These are phyloP conservation scores for Solanum habrochaites DNA, from an alignment of 257 asterid genomes.

Conservation along the genomic window DNA sequence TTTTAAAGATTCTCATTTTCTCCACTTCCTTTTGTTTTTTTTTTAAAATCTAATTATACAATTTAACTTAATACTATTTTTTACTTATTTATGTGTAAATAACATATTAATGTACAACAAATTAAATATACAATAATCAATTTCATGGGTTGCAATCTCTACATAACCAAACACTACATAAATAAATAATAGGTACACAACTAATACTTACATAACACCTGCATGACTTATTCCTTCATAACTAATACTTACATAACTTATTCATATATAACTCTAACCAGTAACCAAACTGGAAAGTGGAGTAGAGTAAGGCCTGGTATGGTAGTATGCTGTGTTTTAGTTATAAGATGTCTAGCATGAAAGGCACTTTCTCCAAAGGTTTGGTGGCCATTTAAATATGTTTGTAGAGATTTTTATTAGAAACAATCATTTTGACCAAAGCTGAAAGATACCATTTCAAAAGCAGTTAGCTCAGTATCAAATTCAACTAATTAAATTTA, in stretches of 20 bases:
- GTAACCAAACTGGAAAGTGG: background rate
- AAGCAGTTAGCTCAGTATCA: background rate
- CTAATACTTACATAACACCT: background rate
- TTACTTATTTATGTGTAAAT: background rate
- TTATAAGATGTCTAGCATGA: background rate
- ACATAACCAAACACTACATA: background rate
- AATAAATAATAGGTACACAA: background rate
- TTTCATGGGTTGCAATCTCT: background rate
- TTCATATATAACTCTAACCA: background rate
- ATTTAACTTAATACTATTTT: background rate
- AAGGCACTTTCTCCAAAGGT: background rate
- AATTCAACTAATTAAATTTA: background rate
- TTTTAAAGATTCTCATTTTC: background rate
- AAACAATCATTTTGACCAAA: background rate
- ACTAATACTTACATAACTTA: background rate
- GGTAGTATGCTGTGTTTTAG: background rate
- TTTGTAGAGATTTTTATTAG: background rate
- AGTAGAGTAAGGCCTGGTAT: background rate
- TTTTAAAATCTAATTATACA: background rate
- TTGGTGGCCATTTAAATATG: background rate
- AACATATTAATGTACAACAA: background rate
- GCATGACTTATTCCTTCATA: background rate
- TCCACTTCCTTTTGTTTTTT: background rate
- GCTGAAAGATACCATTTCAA: background rate
- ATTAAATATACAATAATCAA: background rate